Base-by-base conservation (phyloP, 1,284 basidiomycete genomes). In the Apiotrichum sp. region DNA sequence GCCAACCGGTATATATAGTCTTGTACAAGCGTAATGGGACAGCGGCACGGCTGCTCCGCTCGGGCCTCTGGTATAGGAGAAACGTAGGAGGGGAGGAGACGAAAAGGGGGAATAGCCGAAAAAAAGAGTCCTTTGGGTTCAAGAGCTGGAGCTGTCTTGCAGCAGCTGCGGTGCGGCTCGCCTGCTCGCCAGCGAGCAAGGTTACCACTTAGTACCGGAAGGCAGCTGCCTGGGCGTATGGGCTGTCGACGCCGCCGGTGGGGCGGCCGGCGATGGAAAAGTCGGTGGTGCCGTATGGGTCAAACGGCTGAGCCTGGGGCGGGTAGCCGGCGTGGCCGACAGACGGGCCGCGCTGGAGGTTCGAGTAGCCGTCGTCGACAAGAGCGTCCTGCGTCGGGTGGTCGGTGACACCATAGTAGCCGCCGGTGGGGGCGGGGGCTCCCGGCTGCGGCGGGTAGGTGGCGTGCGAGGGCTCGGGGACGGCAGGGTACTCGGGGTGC, bases 201-300 rank as follows among this genome's bases (percentile, higher is more conserved):
- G 9, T 4, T 32, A 3, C 13, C 11, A n/a, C n/a, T 16, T 47
- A 61, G 59, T 61, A 58, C 41, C 71, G 57, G 56, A 70, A 71
- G 36, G 66, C 61, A 11, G 72, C 69, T 4, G 72, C 72, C 62
- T 73, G 71, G 31, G 72, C 69, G 53, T 73, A 73, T 49, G 69
- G 50, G 10, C 59, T 53, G 32, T 47, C 58, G 29, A 40, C 48
- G n/a, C 65, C 67, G 22, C 66, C 70, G 1, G 72, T 74, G 2
- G 72, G 72, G 57, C 72, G 59, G 45, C 70, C 70, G 16, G 66
- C 38, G 6, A 61, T 31, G 11, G 47, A 40, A 50, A 61, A 61
- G 48, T 61, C 59, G 8, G 53, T 33, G 40, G 53, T 52, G 34
- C 40, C 41, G 22, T 58, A 35, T 22, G 53, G 53, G 39, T 57